These are phyloP conservation scores for Clavulina sp. DNA, from an alignment of 768 basidiomycete species.

Conservation along the genomic window DNA sequence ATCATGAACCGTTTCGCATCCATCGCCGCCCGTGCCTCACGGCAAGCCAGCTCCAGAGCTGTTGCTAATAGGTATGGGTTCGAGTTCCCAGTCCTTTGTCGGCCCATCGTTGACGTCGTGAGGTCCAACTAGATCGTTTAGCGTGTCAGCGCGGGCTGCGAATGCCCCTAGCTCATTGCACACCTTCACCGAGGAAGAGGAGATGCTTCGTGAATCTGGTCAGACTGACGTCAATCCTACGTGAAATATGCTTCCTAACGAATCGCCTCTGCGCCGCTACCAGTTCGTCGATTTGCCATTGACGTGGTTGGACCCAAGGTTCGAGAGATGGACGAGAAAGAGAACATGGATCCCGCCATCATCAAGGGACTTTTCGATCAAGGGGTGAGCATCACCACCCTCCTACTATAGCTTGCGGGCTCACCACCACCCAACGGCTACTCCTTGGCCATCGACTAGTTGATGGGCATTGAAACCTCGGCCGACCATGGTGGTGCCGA, in stretches of 20 bases:
- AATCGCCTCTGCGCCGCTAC: not conserved
- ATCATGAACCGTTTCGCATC: no score
- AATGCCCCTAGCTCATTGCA: conserved; percentile 35
- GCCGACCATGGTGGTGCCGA: conserved; percentile 73
- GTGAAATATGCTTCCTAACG: not conserved
- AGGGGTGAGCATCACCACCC: conserved; percentile 40
- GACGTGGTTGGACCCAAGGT: conserved; percentile 86
- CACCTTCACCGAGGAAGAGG: conserved; percentile 83
- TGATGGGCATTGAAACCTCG: conserved; percentile 95
- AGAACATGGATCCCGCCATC: conserved; percentile 76
- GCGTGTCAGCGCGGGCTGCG: conserved; percentile 2
- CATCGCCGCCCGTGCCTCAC: no score
- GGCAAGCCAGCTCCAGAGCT: no score
- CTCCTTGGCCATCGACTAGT: conserved; percentile 25
- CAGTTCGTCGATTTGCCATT: conserved; percentile 73
- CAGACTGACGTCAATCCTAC: conserved; percentile 12
- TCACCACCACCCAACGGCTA: conserved; percentile 2
- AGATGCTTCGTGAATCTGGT: conserved; percentile 87
- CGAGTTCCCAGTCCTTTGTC: no score
- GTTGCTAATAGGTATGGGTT: no score
- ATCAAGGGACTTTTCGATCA: conserved; percentile 87
- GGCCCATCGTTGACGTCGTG: no score
- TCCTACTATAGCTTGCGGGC: not conserved
- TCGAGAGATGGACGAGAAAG: conserved; percentile 95
- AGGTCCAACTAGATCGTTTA: conserved; percentile 6